Percentiles rank a stretch among this genome's conserved stretches.
Conservation (phyloP, 768 basidiomycete genomes). For the Russula dissimulans region DNA sequence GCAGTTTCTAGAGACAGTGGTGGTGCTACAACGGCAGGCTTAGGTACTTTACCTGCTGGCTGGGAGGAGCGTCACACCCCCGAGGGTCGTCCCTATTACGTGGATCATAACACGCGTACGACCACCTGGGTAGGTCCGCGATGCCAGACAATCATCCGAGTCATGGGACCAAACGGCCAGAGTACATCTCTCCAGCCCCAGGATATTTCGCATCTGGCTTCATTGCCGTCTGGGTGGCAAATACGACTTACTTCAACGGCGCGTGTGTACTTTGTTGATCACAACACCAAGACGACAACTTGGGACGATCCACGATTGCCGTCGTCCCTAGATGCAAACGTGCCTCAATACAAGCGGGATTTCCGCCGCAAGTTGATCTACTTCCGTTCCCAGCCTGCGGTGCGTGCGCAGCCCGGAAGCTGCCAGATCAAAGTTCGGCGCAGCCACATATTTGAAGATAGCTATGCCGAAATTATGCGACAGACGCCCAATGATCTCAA, state of each 20-base stretch:
- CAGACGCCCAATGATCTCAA: conserved; percentile 97
- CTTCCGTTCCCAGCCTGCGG: conserved; percentile 96
- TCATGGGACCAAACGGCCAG: conserved; percentile 90
- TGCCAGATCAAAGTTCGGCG: conserved; percentile 98
- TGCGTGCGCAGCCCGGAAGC: conserved; percentile 96
- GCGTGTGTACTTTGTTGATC: conserved; percentile 98
- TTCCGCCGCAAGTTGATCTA: conserved; percentile 99
- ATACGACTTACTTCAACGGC: conserved; percentile 99
- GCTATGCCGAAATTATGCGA: conserved; percentile 99
- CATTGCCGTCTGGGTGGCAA: conserved; percentile 97
- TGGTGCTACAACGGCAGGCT: too few relatives aligned
- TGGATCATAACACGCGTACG: conserved; percentile 78
- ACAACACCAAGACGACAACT: conserved; percentile 99
- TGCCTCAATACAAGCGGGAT: conserved; percentile 99
- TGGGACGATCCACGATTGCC: conserved; percentile 99
- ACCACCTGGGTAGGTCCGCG: conserved; percentile 99
- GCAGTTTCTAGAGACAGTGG: too few relatives aligned
- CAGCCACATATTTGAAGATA: conserved; percentile 98
- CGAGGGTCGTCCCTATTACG: too few relatives aligned
- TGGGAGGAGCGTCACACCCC: too few relatives aligned
- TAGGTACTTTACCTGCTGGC: too few relatives aligned
- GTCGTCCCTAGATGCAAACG: conserved; percentile 90
- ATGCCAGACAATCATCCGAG: conserved; percentile 91
- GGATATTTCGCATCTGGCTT: conserved; percentile 92
- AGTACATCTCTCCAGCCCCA: conserved; percentile 80